These are phyloP conservation scores for Themeda triandra DNA, from an alignment of 176 grass and related monocot species.

Conservation along the genomic window DNA sequence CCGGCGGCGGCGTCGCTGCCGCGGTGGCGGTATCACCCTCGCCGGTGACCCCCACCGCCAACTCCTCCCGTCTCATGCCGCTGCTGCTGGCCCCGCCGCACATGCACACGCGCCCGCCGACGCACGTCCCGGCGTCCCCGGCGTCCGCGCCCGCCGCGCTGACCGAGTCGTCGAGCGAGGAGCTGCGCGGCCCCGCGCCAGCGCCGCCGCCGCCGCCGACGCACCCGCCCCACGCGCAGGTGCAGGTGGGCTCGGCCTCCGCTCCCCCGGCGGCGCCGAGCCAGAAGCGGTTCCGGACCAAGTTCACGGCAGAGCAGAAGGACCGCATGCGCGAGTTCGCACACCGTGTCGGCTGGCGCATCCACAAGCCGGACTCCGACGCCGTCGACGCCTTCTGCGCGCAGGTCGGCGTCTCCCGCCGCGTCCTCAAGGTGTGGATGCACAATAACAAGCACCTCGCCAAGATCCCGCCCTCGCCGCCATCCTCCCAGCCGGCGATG, in stretches of 20 bases:
- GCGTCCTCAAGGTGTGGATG: constrained; percentile 99
- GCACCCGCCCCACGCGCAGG: background rate
- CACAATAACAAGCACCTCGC: constrained; percentile 95
- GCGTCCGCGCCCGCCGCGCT: constrained; percentile 37
- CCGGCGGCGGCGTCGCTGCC: constrained; percentile 1
- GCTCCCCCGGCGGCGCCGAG: constrained; percentile 36
- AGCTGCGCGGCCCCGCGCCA: constrained; percentile 28
- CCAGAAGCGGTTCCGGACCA: constrained; percentile 79
- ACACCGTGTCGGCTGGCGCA: constrained; percentile 74
- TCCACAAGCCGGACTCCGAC: constrained; percentile 69
- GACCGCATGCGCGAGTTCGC: constrained; percentile 80
- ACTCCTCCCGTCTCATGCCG: constrained; percentile 34
- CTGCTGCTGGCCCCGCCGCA: constrained; percentile 46
- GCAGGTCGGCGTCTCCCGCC: constrained; percentile 63
- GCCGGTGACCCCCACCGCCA: constrained; percentile 5
- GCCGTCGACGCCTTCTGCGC: constrained; percentile 70
- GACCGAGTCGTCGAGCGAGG: constrained; percentile 48
- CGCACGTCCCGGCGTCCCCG: constrained; percentile 21
- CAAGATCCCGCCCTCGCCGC: constrained; percentile 16
- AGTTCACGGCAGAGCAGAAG: constrained; percentile 94
- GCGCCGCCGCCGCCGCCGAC: background rate
- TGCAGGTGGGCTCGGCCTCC: constrained; percentile 26
- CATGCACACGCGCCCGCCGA: constrained; percentile 36
- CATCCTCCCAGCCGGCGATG: background rate
- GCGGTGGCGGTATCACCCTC: background rate